Percentiles rank a stretch among this genome's conserved stretches.
These are phyloP conservation scores for Passalora sequoiae DNA, from an alignment of 2,329 filamentous ascomycete species.

Conservation along the genomic window DNA sequence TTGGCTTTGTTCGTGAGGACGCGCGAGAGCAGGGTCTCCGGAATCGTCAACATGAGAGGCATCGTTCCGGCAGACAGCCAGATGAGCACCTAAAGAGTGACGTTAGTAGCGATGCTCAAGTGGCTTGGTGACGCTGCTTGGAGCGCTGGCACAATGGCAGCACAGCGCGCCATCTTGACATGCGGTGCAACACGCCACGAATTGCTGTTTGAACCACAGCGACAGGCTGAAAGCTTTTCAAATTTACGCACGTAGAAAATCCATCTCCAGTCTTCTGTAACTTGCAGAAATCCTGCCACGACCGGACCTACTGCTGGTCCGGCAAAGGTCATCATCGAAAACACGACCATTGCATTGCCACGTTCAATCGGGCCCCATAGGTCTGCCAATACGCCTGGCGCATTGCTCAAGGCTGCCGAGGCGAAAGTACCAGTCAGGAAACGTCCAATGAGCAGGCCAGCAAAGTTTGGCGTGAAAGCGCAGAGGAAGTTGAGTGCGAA, in stretches of 20 bases:
- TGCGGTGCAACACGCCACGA: too few relatives aligned
- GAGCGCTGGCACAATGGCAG: too few relatives aligned
- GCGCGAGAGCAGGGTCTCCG: slow-evolving; percentile 51
- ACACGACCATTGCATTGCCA: slow-evolving; percentile 50
- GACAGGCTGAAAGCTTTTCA: too few relatives aligned
- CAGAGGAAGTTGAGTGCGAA: slow-evolving; percentile 50
- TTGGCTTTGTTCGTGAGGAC: slow-evolving; percentile 51
- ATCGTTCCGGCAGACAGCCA: slow-evolving; percentile 35
- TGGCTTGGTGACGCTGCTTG: too few relatives aligned
- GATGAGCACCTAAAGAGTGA: too few relatives aligned
- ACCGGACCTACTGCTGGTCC: slow-evolving; percentile 45
- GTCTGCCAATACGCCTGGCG: slow-evolving; percentile 48
- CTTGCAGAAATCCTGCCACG: slow-evolving; percentile 52
- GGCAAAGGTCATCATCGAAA: slow-evolving; percentile 48
- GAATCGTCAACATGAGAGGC: slow-evolving; percentile 48
- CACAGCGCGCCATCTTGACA: too few relatives aligned
- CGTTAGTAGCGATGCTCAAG: too few relatives aligned
- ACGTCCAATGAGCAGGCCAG: slow-evolving; percentile 48
- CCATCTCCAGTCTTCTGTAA: slow-evolving; percentile 47
- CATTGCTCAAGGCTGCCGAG: slow-evolving; percentile 40
- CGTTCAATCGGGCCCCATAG: slow-evolving; percentile 36
- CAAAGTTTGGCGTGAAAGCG: slow-evolving; percentile 53
- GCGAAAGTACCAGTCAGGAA: slow-evolving; percentile 54
- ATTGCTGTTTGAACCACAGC: too few relatives aligned
- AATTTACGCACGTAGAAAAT: slow-evolving; percentile 39